Conservation (phyloP, 331 rosid genomes). For the Quercus lobata region DNA sequence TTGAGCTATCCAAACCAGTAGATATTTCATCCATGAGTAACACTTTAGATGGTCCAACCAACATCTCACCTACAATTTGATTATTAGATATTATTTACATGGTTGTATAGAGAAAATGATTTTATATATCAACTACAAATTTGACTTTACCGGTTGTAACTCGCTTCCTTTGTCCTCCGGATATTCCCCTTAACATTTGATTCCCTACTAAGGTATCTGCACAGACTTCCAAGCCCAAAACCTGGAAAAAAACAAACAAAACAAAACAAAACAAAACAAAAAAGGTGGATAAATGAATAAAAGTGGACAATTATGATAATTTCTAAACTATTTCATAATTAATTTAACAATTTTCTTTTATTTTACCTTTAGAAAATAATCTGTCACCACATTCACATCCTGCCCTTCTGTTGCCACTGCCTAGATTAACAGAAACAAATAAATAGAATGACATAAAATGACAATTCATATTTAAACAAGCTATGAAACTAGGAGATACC, state of each 20-base stretch:
- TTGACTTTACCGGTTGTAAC: constrained; percentile 59
- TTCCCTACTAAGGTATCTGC: constrained; percentile 71
- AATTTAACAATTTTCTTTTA: background rate
- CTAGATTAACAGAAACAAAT: constrained; percentile 23
- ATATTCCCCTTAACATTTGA: constrained; percentile 61
- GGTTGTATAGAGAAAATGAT: background rate
- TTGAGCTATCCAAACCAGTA: constrained; percentile 79
- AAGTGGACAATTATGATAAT: background rate
- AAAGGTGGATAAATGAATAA: background rate
- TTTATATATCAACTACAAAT: background rate
- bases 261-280: background rate
- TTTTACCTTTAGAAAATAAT: constrained; percentile 59
- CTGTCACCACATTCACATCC: constrained; percentile 54
- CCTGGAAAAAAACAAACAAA: constrained; percentile 11
- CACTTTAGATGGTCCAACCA: constrained; percentile 73
- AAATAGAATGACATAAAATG: background rate
- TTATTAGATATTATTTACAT: background rate
- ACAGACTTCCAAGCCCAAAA: constrained; percentile 75
- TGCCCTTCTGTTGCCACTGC: constrained; percentile 52
- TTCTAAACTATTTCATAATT: background rate
- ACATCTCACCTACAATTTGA: constrained; percentile 43
- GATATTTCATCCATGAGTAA: constrained; percentile 86
- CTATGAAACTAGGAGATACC: background rate
- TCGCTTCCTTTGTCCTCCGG: constrained; percentile 79
- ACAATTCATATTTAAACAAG: background rate